These are phyloP conservation scores for Paraconiothyrium brasiliense DNA, from an alignment of 2,329 filamentous ascomycete species.

Conservation along the genomic window DNA sequence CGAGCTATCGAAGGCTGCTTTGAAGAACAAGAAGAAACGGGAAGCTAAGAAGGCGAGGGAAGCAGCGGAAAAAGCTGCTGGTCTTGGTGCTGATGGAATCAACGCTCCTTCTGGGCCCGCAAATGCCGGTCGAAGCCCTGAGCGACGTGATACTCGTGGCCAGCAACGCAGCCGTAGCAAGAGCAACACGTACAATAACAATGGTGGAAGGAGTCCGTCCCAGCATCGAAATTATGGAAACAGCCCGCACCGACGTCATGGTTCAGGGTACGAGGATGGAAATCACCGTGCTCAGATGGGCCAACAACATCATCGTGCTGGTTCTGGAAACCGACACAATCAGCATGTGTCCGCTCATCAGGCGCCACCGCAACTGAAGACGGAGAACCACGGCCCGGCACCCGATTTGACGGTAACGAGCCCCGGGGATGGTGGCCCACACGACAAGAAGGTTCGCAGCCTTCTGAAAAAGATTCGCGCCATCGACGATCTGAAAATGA, in stretches of 20 bases:
- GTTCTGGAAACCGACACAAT: slow-evolving; percentile 28
- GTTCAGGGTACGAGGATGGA: slow-evolving; percentile 29
- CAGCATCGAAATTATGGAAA: slow-evolving; percentile 39
- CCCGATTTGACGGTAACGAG: slow-evolving; percentile 64
- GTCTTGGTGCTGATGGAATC: slow-evolving; percentile 42
- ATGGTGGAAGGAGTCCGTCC: slow-evolving; percentile 39
- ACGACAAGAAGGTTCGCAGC: slow-evolving; percentile 93
- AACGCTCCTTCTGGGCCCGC: slow-evolving; percentile 38
- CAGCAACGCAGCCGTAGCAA: slow-evolving; percentile 64
- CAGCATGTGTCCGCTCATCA: slow-evolving; percentile 24
- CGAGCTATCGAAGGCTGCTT: slow-evolving; percentile 80
- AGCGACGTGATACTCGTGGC: slow-evolving; percentile 66
- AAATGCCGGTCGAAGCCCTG: slow-evolving; percentile 66
- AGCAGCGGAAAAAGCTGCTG: slow-evolving; percentile 63
- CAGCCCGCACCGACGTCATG: slow-evolving; percentile 23
- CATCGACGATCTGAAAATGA: slow-evolving; percentile 98
- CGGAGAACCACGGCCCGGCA: slow-evolving; percentile 43
- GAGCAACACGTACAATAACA: slow-evolving; percentile 33
- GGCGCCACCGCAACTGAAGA: slow-evolving; percentile 41
- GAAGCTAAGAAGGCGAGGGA: slow-evolving; percentile 92
- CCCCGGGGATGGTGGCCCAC: slow-evolving; percentile 69
- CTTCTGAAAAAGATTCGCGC: slow-evolving; percentile 97
- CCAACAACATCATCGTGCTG: slow-evolving; percentile 36
- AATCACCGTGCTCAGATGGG: slow-evolving; percentile 39
- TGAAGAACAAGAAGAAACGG: slow-evolving; percentile 99